Conservation (phyloP, 768 basidiomycete species). For the Nevesoporus exiguus region DNA sequence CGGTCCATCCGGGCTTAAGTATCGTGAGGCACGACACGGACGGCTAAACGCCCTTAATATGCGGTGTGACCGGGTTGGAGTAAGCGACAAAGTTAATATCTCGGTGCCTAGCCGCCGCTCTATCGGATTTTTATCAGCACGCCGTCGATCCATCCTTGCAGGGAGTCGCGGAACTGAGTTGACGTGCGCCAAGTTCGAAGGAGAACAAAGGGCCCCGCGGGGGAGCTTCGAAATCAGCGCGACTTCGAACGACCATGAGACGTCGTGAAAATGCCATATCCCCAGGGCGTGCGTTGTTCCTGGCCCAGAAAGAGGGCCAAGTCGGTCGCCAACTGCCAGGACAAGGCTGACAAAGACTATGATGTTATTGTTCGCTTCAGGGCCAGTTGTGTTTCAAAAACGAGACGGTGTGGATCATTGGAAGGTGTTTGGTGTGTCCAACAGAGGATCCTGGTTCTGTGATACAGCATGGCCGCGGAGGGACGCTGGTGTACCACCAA, state of each 20-base stretch:
- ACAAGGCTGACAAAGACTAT: too few species aligned
- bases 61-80: background rate
- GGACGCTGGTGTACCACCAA: background rate
- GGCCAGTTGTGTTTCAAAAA: background rate
- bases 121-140: background rate
- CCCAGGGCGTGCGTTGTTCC: background rate
- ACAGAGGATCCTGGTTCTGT: background rate
- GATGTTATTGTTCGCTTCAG: background rate
- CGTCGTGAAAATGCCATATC: background rate
- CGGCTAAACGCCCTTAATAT: background rate
- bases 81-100: background rate
- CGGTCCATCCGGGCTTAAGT: background rate
- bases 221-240: background rate
- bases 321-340: too few species aligned
- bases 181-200: background rate
- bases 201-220: background rate
- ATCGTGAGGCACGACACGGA: background rate
- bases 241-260: background rate
- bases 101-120: conserved; percentile 11
- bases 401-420: conserved; percentile 2
- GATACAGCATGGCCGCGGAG: background rate
- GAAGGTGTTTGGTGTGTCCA: background rate
- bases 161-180: background rate
- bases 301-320: background rate
- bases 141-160: background rate